Evolutionary conservation across 495 filamentous ascomycete genomes (phyloP).

Genomic region (Penicillium antarcticum): DNA sequence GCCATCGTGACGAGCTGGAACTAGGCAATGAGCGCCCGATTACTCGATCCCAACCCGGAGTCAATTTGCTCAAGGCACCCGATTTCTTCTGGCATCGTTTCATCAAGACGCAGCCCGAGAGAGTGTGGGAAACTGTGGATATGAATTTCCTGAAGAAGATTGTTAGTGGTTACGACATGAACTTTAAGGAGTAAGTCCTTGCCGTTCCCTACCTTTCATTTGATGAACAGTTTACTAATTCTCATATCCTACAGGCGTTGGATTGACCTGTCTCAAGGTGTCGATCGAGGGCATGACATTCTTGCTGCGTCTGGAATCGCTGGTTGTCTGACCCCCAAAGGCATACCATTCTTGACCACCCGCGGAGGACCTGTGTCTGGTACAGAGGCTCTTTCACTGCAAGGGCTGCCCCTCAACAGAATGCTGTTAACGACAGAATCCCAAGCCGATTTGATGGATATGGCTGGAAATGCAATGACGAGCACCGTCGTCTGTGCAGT

Average conservation of each 20-base stretch:
- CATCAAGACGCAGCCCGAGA: slow-evolving; percentile 45
- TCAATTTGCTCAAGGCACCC: slow-evolving; percentile 41
- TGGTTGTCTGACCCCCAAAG: slow-evolving; percentile 69
- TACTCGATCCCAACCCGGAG: slow-evolving; percentile 54
- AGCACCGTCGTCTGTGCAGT: slow-evolving; percentile 68
- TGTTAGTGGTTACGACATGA: slow-evolving; percentile 49
- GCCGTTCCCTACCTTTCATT: background rate
- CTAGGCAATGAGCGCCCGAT: slow-evolving; percentile 54
- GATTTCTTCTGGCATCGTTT: slow-evolving; percentile 55
- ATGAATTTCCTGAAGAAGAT: slow-evolving; percentile 52
- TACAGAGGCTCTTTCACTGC: slow-evolving; percentile 62
- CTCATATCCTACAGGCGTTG: slow-evolving; percentile 35
- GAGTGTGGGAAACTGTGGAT: slow-evolving; percentile 68
- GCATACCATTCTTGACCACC: slow-evolving; percentile 60
- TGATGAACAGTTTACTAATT: background rate
- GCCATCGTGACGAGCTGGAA: slow-evolving; percentile 38
- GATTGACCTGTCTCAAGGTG: slow-evolving; percentile 74
- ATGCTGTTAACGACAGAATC: slow-evolving; percentile 63
- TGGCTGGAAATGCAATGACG: slow-evolving; percentile 85
- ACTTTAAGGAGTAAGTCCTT: slow-evolving; percentile 56
- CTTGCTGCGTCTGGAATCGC: slow-evolving; percentile 53
- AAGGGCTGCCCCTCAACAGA: slow-evolving; percentile 65
- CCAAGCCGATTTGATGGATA: slow-evolving; percentile 61
- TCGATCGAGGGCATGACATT: slow-evolving; percentile 54
- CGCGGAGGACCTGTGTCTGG: slow-evolving; percentile 63